Percentiles rank a stretch among this genome's conserved stretches.
Evolutionary conservation across 1,139 yeast genomes (phyloP).

Genomic region (Blastobotrys niveus): DNA sequence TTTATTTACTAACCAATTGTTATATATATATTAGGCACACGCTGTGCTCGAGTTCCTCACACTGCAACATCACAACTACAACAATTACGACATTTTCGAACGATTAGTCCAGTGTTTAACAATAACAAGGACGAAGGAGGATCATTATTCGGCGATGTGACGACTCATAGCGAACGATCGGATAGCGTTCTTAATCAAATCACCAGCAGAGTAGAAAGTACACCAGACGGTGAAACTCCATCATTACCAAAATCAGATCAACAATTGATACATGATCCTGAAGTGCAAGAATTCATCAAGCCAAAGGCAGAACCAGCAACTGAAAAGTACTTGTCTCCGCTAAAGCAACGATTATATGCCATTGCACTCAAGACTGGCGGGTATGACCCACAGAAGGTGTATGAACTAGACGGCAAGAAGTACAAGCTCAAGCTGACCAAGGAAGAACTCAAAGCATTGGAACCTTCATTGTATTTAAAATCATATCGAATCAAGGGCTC

Average conservation of each 20-base stretch:
- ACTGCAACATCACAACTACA: too few relatives aligned
- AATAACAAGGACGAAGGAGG: constrained; percentile 14
- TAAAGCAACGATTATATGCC: constrained; percentile 60
- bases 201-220: constrained; percentile 14
- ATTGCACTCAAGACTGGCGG: constrained; percentile 67
- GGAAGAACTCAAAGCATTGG: constrained; percentile 66
- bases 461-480: constrained; percentile 74
- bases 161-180: constrained; percentile 20
- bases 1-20: too few relatives aligned
- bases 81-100: too few relatives aligned
- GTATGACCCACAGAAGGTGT: constrained; percentile 57
- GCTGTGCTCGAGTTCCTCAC: too few relatives aligned
- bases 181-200: constrained; percentile 20
- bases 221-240: constrained; percentile 12
- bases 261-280: constrained; percentile 23
- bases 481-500: constrained; percentile 80
- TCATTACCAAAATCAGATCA: constrained; percentile 16
- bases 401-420: constrained; percentile 45
- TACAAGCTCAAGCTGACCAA: constrained; percentile 55
- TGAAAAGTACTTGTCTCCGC: constrained; percentile 56
- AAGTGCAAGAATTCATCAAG: constrained; percentile 20
- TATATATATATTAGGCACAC: too few relatives aligned
- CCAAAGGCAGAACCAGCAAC: constrained; percentile 32
- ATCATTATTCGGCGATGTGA: constrained; percentile 26
- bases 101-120: too few relatives aligned